Conservation (phyloP, 148 eudicot genomes). For the Heliosperma pusillum region DNA sequence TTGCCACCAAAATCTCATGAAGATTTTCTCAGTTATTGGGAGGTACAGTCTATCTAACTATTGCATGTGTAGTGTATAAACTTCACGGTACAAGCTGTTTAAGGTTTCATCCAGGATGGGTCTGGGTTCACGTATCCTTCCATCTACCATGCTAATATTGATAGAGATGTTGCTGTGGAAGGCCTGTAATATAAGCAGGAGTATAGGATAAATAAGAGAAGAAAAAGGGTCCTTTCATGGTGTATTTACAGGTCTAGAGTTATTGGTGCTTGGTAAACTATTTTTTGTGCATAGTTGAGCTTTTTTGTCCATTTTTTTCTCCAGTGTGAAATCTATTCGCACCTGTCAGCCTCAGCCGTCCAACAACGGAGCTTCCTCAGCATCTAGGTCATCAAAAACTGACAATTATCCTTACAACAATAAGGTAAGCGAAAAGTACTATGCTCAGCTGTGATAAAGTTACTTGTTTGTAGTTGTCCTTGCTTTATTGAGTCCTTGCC, state of each 20-base stretch:
- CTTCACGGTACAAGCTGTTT: not conserved
- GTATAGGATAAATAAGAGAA: not conserved
- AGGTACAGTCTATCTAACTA: conserved; percentile 45
- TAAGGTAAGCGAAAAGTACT: conserved; percentile 48
- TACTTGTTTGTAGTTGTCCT: not conserved
- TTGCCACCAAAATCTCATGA: conserved; percentile 98
- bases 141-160: not conserved
- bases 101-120: not conserved
- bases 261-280: conserved; percentile 5
- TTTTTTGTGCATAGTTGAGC: conserved; percentile 7
- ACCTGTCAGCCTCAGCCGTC: conserved; percentile 86
- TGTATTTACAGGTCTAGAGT: not conserved
- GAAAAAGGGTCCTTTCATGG: not conserved
- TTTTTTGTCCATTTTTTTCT: conserved; percentile 14
- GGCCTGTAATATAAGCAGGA: not conserved
- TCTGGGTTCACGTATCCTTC: not conserved
- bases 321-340: conserved; percentile 88
- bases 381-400: conserved; percentile 59
- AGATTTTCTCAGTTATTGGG: conserved; percentile 84
- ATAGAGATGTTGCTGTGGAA: not conserved
- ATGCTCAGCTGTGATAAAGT: not conserved
- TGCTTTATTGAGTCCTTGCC: not conserved
- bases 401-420: conserved; percentile 53
- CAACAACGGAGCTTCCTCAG: conserved; percentile 68
- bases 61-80: not conserved